Base-by-base conservation (phyloP, 345 rosid genomes). In the Xanthoceras sorbifolium region DNA sequence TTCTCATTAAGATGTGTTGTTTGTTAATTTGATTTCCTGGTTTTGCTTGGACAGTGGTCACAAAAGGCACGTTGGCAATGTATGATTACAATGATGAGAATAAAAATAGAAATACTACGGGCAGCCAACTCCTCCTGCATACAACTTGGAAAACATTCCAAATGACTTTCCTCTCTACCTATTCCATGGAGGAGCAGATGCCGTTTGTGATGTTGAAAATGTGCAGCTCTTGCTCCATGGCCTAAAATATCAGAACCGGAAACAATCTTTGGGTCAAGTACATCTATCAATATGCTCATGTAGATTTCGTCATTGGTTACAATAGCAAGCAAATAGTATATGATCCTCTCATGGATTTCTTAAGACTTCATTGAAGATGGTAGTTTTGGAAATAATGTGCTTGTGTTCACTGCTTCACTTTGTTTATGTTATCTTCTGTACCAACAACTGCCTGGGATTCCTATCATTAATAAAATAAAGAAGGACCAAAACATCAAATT, bases 141-240 rank as follows among this genome's bases (percentile, higher is more conserved):
- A 84, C 81, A 69, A 86, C 64, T 77, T 89, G 83, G 54, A 63
- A 29, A 83, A 73, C 73, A 83, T 87, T 38, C 87, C 91, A 8
- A 79, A 79, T 9, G 81, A 86, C 59, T 64, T 89, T 29, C 89
- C 91, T 63, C 69, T 89, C 17, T 87, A 81, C 72, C 31, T 89
- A 4, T 66, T 84, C 77, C 82, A 86, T 29, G 91, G 91, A 69
- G 87, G 89, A 17, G 79, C 66, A 4, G 90, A 89, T 42, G 83
- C 85, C 3, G 76, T 89, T 18, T 69, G 89, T 14, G 85, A 86
- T 76, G 76, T 78, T 15, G 38, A 60, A 0, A 87, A 89, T 11
- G 87, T 87, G 78, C 60, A 81, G 62, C 78, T 36, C 9, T 74
- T 89, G 84, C 48, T 89, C 7, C 76, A 79, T 9, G 77, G 70